Percentiles rank a stretch among this genome's conserved stretches.
Evolutionary conservation across 2,329 filamentous ascomycete species (phyloP).

Genomic region (Pyrenochaeta sp.): DNA sequence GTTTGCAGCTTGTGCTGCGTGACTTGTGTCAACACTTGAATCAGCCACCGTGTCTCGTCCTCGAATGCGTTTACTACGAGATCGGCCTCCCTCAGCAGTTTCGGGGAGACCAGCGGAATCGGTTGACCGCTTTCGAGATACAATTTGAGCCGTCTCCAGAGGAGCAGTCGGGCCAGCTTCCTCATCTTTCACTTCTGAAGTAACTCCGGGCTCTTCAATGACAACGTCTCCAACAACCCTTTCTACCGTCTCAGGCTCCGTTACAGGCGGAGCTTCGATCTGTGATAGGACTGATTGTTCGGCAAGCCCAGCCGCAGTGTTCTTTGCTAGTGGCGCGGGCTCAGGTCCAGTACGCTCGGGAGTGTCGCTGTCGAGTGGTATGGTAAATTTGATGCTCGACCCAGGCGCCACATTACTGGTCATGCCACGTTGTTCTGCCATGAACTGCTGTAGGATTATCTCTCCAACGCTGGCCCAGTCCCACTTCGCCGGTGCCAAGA

Average conservation of each 20-base stretch:
- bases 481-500: conserved; percentile 47
- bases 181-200: conserved; percentile 21
- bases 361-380: conserved; percentile 46
- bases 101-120: conserved; percentile 68
- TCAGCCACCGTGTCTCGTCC: conserved; percentile 66
- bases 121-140: conserved; percentile 67
- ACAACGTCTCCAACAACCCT: conserved; percentile 25
- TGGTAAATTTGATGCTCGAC: conserved; percentile 51
- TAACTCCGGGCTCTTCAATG: conserved; percentile 31
- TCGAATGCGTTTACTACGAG: conserved; percentile 68
- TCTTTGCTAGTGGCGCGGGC: conserved; percentile 6
- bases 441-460: conserved; percentile 55
- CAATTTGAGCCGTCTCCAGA: conserved; percentile 48
- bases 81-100: conserved; percentile 62
- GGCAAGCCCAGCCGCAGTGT: conserved; percentile 10
- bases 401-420: conserved; percentile 44
- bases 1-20: conserved; percentile 60
- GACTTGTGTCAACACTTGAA: conserved; percentile 54
- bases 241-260: neutral
- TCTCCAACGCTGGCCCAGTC: conserved; percentile 61
- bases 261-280: neutral
- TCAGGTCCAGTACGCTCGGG: conserved; percentile 25
- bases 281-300: conserved; percentile 13
- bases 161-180: conserved; percentile 20
- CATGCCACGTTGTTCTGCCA: conserved; percentile 51